A percentile compares a stretch with the other conserved stretches of the same genome.
Conservation (phyloP, 78 protist species). For the Dictyostelium purpureum region DNA sequence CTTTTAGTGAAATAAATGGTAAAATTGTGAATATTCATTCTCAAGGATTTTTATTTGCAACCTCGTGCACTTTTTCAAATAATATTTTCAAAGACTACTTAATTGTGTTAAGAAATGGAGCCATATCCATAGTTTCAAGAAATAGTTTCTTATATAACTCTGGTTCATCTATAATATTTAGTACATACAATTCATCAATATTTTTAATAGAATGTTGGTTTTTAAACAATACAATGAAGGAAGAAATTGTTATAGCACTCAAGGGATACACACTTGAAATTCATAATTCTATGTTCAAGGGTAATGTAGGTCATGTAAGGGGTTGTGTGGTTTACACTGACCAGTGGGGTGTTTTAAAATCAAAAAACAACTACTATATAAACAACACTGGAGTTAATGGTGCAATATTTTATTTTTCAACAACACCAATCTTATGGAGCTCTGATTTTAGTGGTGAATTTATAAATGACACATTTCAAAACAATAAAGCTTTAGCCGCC, state of each 20-base stretch:
- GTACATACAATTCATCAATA: neutral
- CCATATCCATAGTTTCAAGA: neutral
- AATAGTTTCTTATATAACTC: neutral
- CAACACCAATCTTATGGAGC: neutral
- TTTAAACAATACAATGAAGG: too few relatives aligned
- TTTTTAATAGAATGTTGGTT: neutral
- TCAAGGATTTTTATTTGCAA: neutral
- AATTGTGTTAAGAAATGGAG: slow-evolving; percentile 12
- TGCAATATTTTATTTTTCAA: neutral
- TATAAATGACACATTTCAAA: neutral
- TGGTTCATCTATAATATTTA: neutral
- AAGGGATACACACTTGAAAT: neutral
- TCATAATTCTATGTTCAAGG: neutral
- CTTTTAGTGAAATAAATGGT: neutral
- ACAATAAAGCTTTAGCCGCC: neutral
- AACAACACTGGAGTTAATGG: slow-evolving; percentile 8
- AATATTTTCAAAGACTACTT: neutral
- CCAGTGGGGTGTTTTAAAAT: neutral
- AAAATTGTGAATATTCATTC: neutral
- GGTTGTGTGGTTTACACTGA: neutral
- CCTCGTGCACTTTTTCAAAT: neutral
- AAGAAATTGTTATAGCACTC: neutral
- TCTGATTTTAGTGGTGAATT: neutral
- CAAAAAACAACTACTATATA: neutral
- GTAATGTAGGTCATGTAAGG: neutral